These are phyloP conservation scores for Penicillium robsamsonii DNA, from an alignment of 495 filamentous ascomycete species.

Conservation along the genomic window DNA sequence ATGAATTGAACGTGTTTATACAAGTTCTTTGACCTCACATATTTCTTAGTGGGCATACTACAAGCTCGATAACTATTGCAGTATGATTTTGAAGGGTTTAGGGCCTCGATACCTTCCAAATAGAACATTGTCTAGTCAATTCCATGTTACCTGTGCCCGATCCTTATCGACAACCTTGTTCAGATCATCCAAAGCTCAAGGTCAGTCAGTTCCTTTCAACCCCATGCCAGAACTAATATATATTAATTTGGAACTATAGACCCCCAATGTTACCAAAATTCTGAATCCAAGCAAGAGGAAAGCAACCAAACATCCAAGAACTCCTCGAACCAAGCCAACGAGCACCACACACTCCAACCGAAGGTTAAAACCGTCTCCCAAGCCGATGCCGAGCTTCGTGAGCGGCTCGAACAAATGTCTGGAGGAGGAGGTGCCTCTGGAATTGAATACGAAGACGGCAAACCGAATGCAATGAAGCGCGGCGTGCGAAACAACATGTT, in stretches of 20 bases:
- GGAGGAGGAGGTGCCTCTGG: constrained; percentile 78
- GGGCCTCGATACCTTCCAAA: neutral
- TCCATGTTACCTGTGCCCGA: neutral
- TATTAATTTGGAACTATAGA: neutral
- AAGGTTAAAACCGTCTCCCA: constrained; percentile 55
- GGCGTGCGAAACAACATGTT: constrained; percentile 81
- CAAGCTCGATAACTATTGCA: neutral
- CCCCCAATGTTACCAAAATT: neutral
- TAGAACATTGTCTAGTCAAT: neutral
- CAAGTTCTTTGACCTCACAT: neutral
- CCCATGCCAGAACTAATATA: neutral
- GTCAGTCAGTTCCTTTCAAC: constrained; percentile 1
- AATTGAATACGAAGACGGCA: constrained; percentile 75
- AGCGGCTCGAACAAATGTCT: constrained; percentile 64
- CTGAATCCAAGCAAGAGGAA: neutral
- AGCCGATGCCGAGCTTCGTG: constrained; percentile 64
- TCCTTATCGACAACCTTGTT: constrained; percentile 10
- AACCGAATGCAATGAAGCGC: constrained; percentile 73
- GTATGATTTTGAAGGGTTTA: neutral
- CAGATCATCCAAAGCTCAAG: constrained; percentile 8
- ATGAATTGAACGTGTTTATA: neutral
- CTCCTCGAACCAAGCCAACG: constrained; percentile 6
- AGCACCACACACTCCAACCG: constrained; percentile 1
- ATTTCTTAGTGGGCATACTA: neutral
- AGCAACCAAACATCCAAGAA: constrained; percentile 1